Base-by-base conservation (phyloP, 768 basidiomycete genomes). In the Rhodocollybia butyracea region DNA sequence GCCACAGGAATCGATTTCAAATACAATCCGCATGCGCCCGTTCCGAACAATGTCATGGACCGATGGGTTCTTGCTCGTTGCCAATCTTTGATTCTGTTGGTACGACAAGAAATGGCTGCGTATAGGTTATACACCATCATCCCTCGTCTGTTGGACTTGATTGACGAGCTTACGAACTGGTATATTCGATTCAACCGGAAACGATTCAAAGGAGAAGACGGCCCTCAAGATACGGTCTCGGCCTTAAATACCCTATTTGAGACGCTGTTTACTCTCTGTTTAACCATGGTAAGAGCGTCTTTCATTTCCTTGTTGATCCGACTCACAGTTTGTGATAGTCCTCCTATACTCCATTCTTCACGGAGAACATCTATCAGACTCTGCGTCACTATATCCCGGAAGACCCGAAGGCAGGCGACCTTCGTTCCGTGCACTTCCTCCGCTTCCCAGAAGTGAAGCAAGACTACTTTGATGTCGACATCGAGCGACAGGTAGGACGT, bases 171-270 rank as follows among this genome's bases (percentile, higher is more conserved):
- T 57, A 99, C 97, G 21, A 99, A 99, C 68, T 98, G 95, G 94
- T 99, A 99, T 73, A 98, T 99, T 67, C 93, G 97, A 46, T 98
- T 98, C 77, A 99, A 99, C 73, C 86, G 97, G 41, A 88, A 88
- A 61, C 83, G 97, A 15, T 76, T 99, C 57, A 99, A 99, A 79
- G 97, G 97, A 42, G 91, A 96, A 69, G 89, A 93, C 63, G 91
- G 96, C 2, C 77, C 80, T 54, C 90, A 93, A 59, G 96, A 98
- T 63, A 94, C 94, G 7, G 67, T 84, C 15, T 73, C 86, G 19
- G 97, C 96, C 17, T 76, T 98, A 66, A 98, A 98, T 68, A 98
- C 97, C 22, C 76, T 99, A 39, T 98, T 98, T 68, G 97, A 98
- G 73, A 85, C 95, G 0, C 73, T 99, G 29, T 89, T 95, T 69